Base-by-base conservation (phyloP, 768 basidiomycete genomes). In the Cubamyces lactineus region DNA sequence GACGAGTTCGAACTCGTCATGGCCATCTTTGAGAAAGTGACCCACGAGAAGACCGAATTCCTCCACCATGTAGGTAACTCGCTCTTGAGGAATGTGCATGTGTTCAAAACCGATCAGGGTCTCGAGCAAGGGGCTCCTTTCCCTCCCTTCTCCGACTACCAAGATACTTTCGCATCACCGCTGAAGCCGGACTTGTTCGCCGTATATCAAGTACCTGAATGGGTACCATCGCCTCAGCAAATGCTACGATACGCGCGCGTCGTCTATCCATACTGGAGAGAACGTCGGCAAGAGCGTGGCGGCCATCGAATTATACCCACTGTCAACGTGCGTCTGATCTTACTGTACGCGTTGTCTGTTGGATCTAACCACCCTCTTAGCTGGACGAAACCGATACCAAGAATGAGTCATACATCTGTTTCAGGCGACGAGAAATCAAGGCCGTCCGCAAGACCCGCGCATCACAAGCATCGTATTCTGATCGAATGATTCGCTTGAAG, bases 351-450 rank as follows among this genome's bases (percentile, higher is more conserved):
- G 40, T 5, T 45, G 4, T 46, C 28, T 16, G 24, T 19, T 45
- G 60, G 13, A 30, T 52, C 50, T 63, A 61, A 47, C 59, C n/a
- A n/a, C n/a, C n/a, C n/a, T 13, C 19, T 48, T 61, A 92, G 90
- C 88, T 84, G 69, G 95, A 98, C 73, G 96, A 98, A 76, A 83
- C 89, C 19, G 94, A 97, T 73, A 88, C 88, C 48, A 82, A 83
- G 66, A 94, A 92, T 57, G 95, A 96, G 69, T 96, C 96, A 0
- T 98, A 98, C 65, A 91, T 98, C 47, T 99, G 97, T 76, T 99
- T 99, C 82, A 86, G 97, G 40, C 84, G 95, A 62, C 88, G 96
- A 57, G 96, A 98, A 73, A 88, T 91, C 75, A 98, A 98, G 73
- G 87, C 92, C 3, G 84, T 93, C 47, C 87, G 97, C 64, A 98